Evolutionary conservation across 495 filamentous ascomycete species (phyloP), one percentile per base, ranked within the genome.

Genomic region (Cercophora scortea): DNA sequence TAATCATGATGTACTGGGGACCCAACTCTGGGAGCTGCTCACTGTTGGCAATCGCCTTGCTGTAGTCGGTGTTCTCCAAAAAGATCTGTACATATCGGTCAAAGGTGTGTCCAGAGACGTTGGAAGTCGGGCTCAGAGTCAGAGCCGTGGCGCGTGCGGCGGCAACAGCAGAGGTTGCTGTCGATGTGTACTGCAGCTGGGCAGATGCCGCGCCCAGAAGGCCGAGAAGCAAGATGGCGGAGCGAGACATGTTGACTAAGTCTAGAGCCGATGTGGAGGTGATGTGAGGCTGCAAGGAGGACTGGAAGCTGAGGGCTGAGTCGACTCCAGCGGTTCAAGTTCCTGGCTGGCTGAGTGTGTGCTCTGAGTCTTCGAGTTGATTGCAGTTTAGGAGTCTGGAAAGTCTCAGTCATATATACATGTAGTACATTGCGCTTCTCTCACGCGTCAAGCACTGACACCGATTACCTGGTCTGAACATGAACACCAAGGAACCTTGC

Each of bases 11-110:
- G 25, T 25, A 25, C 25, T 25, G 2, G 25, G 25, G 25, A 25
- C 25, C 5, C 55, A 16, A 13, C 5, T 32, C 11, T 9, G 32
- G 12, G 10, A 42, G 10, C 48, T 40, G 9, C 42, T 45, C 19
- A 45, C 43, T 7, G 43, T 45, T 10, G 10, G 17, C 25, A 33
- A 45, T 45, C 6, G 43, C 43, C 17, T 19, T 32, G 43, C 18
- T 32, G 32, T 41, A 74, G 70, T 88, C 83, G 35, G 79, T 83
- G 60, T 89, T 90, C 69, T 88, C 86, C 12, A 88, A 71, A 82
- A 83, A 89, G 60, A 90, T 80, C 51, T 78, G 75, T 35, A 80
- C 75, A 53, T 87, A 80, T 9, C 82, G 77, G 63, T 88, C 72
- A 57, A 88, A 90, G 1, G 74, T 82, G 54, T 78, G 73, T 48